These are phyloP conservation scores for Lasiodiplodia sp. DNA, from an alignment of 2,329 filamentous ascomycete species.

Conservation along the genomic window DNA sequence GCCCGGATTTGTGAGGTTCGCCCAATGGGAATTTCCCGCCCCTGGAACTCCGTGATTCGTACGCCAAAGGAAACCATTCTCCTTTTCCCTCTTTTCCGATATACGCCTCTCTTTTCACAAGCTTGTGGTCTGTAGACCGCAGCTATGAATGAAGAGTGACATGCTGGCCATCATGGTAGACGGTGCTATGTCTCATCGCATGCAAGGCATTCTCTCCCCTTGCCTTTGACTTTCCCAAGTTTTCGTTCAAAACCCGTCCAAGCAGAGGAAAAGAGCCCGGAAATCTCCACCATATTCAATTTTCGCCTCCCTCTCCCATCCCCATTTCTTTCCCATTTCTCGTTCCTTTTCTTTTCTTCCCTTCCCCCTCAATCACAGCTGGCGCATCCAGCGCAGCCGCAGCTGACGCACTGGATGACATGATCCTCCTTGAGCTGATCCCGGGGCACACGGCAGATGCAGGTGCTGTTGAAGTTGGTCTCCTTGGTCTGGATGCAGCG, in stretches of 20 bases:
- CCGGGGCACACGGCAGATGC: slow-evolving; percentile 93
- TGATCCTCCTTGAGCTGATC: slow-evolving; percentile 89
- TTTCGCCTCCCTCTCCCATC: no score
- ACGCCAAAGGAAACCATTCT: not conserved
- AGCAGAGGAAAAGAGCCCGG: no score
- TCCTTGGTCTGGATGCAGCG: slow-evolving; percentile 99
- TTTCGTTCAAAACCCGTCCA: no score
- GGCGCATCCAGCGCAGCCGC: slow-evolving; percentile 89
- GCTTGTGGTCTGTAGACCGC: not conserved
- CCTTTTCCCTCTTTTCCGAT: not conserved
- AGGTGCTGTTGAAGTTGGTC: slow-evolving; percentile 98
- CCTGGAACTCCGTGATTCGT: not conserved
- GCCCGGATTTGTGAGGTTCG: not conserved
- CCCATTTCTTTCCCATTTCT: not conserved
- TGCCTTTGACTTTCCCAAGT: no score
- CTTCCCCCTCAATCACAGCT: slow-evolving; percentile 19
- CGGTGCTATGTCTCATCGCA: not conserved
- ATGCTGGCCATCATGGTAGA: not conserved
- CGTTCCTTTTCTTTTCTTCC: not conserved
- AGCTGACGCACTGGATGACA: slow-evolving; percentile 91
- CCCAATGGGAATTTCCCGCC: not conserved
- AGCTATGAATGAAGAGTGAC: not conserved
- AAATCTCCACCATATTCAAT: no score
- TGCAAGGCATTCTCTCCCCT: no score
- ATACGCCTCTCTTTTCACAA: not conserved